Base-by-base conservation (phyloP, 2,329 filamentous ascomycete species). In the Exophiala sp. region DNA sequence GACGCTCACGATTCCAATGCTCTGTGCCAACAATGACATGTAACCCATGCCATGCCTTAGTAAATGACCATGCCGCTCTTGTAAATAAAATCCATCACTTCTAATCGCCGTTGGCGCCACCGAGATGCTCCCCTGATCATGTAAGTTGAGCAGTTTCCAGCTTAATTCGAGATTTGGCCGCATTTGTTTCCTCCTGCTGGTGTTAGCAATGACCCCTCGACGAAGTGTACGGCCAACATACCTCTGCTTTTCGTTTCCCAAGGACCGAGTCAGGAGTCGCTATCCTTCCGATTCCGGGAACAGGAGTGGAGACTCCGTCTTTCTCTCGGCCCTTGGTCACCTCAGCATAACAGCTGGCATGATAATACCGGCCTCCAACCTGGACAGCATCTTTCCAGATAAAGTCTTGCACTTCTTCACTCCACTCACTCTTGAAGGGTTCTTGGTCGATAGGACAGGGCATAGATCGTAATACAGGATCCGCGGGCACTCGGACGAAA, bases 361-460 rank as follows among this genome's bases (percentile, higher is more conserved):
- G 94, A 65, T 90, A 97, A 12, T 94, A 87, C 59, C 89, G 84
- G 52, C 80, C 83, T 34, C 88, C 88, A 29, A 95, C 83, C 60
- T 86, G 81, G 47, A 88, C 78, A 0, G 92, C 89, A 70, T 99
- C 92, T 70, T 90, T 86, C 89, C 94, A 97, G 38, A 99, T 92
- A 81, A 91, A 97, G 66, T 99, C 92, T 71, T 97, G 91, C 14
- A 88, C 88, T 59, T 95, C 90, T 64, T 95, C 90, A 5, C 92
- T 85, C 87, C 91, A 97, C 61, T 88, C 87, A 61, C 88, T 90
- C 72, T 95, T 88, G 65, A 99, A 97, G 62, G 88, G 87, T 68
- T 99, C 94, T 69, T 96, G 91, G 69, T 94, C 97, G 63, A 99
- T 95, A 1, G 91, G 90, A 66, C 94, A 99, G 1, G 88, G 81